Conservation (phyloP, 352 stramenopile genomes). For the Thraustochytrium sp. region DNA sequence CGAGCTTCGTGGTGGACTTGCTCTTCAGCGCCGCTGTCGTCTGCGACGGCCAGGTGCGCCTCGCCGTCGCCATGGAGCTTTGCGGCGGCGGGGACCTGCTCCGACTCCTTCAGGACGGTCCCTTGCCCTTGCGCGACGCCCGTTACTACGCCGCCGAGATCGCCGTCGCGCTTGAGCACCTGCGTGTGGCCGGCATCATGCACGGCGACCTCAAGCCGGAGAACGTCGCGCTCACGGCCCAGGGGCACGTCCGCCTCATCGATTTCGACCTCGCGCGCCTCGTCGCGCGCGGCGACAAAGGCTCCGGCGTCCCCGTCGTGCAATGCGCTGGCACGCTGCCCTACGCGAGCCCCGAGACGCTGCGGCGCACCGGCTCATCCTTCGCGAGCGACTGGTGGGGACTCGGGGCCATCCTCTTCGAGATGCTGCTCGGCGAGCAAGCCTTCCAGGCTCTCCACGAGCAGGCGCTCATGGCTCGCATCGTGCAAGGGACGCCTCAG, state of each 20-base stretch:
- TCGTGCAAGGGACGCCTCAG: too few species aligned
- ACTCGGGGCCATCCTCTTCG: conserved; percentile 73
- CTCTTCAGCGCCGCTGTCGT: not conserved
- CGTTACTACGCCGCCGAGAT: conserved; percentile 61
- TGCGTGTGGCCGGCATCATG: conserved; percentile 68
- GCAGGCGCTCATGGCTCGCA: too few species aligned
- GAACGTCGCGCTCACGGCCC: conserved; percentile 72
- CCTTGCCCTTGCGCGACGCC: not conserved
- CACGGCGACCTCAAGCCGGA: conserved; percentile 75
- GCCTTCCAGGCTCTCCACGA: conserved; percentile 62
- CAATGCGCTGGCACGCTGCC: not conserved
- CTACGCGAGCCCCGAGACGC: not conserved
- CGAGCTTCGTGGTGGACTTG: not conserved
- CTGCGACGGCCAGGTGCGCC: not conserved
- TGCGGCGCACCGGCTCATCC: not conserved
- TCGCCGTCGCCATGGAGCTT: not conserved
- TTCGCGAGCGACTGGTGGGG: conserved; percentile 57
- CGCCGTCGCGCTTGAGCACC: conserved; percentile 60
- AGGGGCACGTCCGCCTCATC: conserved; percentile 70
- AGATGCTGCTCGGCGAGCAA: conserved; percentile 71
- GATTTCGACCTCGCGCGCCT: conserved; percentile 60
- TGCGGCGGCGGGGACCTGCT: not conserved
- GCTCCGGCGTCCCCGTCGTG: not conserved
- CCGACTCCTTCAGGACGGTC: not conserved
- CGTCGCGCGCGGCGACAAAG: not conserved